A percentile compares a stretch with the other conserved stretches of the same genome.
Conservation (phyloP, 805 yeast species). For the Cyberlindnera saturnus region DNA sequence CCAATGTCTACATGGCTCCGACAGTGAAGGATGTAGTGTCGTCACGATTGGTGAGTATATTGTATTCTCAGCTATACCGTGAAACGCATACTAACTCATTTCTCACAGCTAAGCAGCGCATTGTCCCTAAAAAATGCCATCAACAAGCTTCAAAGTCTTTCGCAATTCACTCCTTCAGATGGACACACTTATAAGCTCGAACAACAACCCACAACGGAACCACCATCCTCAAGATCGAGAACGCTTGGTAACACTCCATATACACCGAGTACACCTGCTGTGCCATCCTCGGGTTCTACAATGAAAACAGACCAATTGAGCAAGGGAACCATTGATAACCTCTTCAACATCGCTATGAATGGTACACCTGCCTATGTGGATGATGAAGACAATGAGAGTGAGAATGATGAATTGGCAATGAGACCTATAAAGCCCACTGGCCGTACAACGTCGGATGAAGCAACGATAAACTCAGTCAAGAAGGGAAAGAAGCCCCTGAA, state of each 20-base stretch:
- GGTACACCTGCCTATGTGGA: conserved; percentile 17
- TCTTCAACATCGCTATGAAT: conserved; percentile 20
- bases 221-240: conserved; percentile 17
- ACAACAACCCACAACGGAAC: not conserved
- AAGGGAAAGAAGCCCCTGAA: conserved; percentile 9
- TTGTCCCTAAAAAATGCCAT: conserved; percentile 40
- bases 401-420: not conserved
- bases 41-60: conserved; percentile 53
- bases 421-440: conserved; percentile 5
- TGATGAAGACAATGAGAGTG: conserved; percentile 9
- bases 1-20: conserved; percentile 90
- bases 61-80: not conserved
- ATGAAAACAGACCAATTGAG: conserved; percentile 11
- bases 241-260: conserved; percentile 22
- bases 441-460: conserved; percentile 9
- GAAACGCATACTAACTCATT: not conserved
- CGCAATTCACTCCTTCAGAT: conserved; percentile 52
- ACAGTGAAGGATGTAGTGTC: conserved; percentile 63
- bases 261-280: conserved; percentile 20
- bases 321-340: conserved; percentile 20
- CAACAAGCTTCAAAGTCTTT: conserved; percentile 38
- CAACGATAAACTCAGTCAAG: conserved; percentile 11
- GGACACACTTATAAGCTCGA: conserved; percentile 43
- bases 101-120: conserved; percentile 16
- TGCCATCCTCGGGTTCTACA: not conserved